Evolutionary conservation across 2,329 filamentous ascomycete genomes (phyloP).

Genomic region (Blastomyces gilchristii): DNA sequence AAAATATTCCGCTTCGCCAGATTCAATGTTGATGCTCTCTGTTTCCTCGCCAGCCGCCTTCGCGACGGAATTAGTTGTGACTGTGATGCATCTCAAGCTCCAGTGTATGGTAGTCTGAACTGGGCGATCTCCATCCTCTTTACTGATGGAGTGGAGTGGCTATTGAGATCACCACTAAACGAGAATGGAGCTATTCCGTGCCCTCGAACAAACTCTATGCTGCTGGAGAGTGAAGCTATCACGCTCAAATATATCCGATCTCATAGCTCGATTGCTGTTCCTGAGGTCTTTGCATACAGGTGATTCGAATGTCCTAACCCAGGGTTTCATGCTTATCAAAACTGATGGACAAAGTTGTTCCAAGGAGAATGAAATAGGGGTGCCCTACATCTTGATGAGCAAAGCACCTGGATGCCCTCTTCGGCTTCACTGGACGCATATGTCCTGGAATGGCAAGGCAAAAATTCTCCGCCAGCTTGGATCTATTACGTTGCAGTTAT

Average conservation of each 20-base stretch:
- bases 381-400: constrained; percentile 28
- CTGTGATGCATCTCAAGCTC: constrained; percentile 20
- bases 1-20: constrained; percentile 13
- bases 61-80: constrained; percentile 15
- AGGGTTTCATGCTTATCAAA: background rate
- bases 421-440: constrained; percentile 16
- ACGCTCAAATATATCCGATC: constrained; percentile 24
- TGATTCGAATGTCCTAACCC: constrained; percentile 8
- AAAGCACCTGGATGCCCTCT: constrained; percentile 24
- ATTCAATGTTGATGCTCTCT: constrained; percentile 19
- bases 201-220: constrained; percentile 15
- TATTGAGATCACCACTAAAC: constrained; percentile 22
- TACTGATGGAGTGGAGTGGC: constrained; percentile 24
- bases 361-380: constrained; percentile 21
- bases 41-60: constrained; percentile 15
- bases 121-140: constrained; percentile 26
- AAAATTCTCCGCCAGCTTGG: constrained; percentile 24
- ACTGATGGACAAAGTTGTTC: constrained; percentile 7
- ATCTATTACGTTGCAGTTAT: constrained; percentile 20
- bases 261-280: constrained; percentile 25
- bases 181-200: constrained; percentile 12
- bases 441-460: constrained; percentile 16
- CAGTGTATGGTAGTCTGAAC: constrained; percentile 23
- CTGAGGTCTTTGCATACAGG: constrained; percentile 24
- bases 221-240: constrained; percentile 26